These are phyloP conservation scores for Lactifluus echinatus DNA, from an alignment of 768 basidiomycete species.

Conservation along the genomic window DNA sequence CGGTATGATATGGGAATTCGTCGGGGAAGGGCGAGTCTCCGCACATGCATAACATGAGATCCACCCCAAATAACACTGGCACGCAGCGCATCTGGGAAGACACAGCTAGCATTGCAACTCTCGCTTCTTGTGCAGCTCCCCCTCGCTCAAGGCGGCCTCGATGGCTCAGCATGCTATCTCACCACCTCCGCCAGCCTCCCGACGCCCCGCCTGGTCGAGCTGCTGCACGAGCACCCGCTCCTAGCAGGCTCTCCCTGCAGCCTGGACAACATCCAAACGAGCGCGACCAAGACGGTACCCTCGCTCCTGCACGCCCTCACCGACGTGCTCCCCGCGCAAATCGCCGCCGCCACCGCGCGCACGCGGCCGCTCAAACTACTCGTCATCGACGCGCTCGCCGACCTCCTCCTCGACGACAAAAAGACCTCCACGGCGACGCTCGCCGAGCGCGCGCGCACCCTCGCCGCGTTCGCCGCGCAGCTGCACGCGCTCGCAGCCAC, in stretches of 20 bases:
- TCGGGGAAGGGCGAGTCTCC: conserved; percentile 69
- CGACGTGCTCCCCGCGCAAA: conserved; percentile 44
- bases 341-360: conserved; percentile 29
- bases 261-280: conserved; percentile 54
- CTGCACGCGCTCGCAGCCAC: conserved; percentile 64
- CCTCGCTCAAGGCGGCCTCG: conserved; percentile 42
- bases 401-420: conserved; percentile 63
- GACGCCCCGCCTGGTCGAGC: conserved; percentile 59
- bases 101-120: conserved; percentile 82
- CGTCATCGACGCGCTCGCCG: conserved; percentile 81
- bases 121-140: conserved; percentile 74
- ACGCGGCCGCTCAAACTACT: conserved; percentile 60
- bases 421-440: conserved; percentile 52
- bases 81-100: conserved; percentile 86
- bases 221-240: conserved; percentile 43
- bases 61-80: not conserved
- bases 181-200: conserved; percentile 64
- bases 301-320: conserved; percentile 49
- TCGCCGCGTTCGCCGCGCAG: conserved; percentile 55
- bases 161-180: conserved; percentile 68
- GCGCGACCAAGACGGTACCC: conserved; percentile 45
- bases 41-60: not conserved
- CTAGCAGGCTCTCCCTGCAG: conserved; percentile 37
- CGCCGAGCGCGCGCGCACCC: conserved; percentile 60
- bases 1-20: conserved; percentile 81